Conservation (phyloP, 202 grass and related monocot genomes). For the Zoysia matrella region DNA sequence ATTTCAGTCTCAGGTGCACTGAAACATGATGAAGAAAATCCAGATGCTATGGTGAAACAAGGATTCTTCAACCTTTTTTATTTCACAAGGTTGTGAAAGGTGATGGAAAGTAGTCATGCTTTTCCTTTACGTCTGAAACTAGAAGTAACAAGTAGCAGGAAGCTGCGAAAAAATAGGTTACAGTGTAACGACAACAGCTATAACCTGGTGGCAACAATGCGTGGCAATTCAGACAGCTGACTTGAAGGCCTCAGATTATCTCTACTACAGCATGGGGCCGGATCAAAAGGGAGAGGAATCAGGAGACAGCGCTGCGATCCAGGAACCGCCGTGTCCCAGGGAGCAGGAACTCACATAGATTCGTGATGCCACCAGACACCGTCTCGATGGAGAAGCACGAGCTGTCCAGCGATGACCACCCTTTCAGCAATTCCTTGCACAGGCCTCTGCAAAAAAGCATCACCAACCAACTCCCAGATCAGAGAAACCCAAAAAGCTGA, state of each 20-base stretch:
- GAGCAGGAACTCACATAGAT: conserved; percentile 70
- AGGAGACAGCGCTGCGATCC: background rate
- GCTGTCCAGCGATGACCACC: conserved; percentile 63
- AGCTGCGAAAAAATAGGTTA: background rate
- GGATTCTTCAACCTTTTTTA: too few relatives aligned
- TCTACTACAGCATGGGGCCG: conserved; percentile 3
- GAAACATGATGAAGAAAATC: background rate
- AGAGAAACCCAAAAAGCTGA: background rate
- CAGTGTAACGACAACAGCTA: background rate
- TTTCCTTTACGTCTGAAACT: background rate
- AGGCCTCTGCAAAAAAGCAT: conserved; percentile 68
- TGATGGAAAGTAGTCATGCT: conserved; percentile 5
- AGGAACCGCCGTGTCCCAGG: background rate
- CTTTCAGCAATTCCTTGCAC: conserved; percentile 73
- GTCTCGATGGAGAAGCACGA: conserved; percentile 78
- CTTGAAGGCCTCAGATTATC: background rate
- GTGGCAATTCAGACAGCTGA: conserved; percentile 5
- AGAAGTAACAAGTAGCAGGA: background rate
- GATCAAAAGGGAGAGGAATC: background rate
- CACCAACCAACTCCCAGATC: conserved; percentile 1
- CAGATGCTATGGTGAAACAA: background rate
- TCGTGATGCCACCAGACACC: conserved; percentile 95
- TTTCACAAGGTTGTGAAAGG: background rate
- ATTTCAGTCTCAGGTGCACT: background rate
- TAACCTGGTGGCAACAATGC: background rate